Base-by-base conservation (phyloP, 148 eudicot genomes). In the Rhododendron ovatum region DNA sequence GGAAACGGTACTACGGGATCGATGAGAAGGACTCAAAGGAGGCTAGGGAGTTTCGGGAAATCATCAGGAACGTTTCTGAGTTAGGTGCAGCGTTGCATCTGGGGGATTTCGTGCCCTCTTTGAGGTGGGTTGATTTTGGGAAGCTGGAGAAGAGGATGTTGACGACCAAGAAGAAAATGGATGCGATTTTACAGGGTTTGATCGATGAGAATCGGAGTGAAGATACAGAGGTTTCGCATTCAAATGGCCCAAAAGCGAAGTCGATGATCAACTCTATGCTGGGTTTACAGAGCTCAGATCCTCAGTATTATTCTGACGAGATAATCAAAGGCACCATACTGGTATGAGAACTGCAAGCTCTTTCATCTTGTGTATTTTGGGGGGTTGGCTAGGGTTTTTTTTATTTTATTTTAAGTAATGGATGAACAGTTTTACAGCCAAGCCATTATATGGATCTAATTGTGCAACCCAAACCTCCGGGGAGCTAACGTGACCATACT, bases 321-420 rank as follows among this genome's bases (percentile, higher is more conserved):
- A 51, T 86, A 24, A 88, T 92, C 91, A 92, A 92, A 55, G 92
- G 93, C 9, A 74, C 80, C 3, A 81, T 90, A 26, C 37, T 80
- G 92, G 93, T 92, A 84, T 28, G 86, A 67, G 6, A 47, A 73
- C 45, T 41, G 8, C 8, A 41, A 41, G 45, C 45, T 41, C 1
- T 41, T 41, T 41, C 45, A 41, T 41, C 45, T 41, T 41, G 45
- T 41, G 45, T 41, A 5, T 41, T 41, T 41, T 41, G 45, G 45
- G 45, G 7, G 7, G 1, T 41, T 41, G 45, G 7, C 45, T 41
- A 41, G 45, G 41, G 5, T 4, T 41, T 5, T 41, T 41, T 5
- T 39, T 39, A n/a, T n/a, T n/a, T n/a, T n/a, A n/a, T 39, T 4
- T 39, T 39, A 3, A 0, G 43, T 5, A 5, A 41, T 0, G 7